Evolutionary conservation across 176 grass and related monocot species (phyloP).

Genomic region (Microstegium vimineum): DNA sequence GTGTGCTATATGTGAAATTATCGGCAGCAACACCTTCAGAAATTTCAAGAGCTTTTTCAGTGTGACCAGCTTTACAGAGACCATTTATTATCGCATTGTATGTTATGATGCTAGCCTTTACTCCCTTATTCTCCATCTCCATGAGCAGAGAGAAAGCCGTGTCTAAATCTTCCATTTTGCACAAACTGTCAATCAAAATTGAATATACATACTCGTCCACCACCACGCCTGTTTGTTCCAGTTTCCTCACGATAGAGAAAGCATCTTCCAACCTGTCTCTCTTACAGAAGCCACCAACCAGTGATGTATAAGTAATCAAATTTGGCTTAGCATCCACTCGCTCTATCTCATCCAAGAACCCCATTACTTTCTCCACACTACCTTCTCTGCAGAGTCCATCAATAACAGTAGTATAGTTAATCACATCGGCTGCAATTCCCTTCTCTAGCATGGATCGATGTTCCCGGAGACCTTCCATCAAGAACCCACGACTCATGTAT

Average conservation of each 20-base stretch:
- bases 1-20: conserved; percentile 83
- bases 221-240: conserved; percentile 51
- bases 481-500: conserved; percentile 40
- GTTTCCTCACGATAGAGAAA: conserved; percentile 47
- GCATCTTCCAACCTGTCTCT: conserved; percentile 65
- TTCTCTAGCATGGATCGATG: conserved; percentile 54
- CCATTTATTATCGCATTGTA: conserved; percentile 75
- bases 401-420: conserved; percentile 65
- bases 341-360: conserved; percentile 60
- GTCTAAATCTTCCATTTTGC: conserved; percentile 52
- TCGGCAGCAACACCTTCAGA: conserved; percentile 54
- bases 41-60: conserved; percentile 53
- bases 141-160: conserved; percentile 51
- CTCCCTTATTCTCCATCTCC: conserved; percentile 60
- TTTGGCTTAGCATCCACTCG: conserved; percentile 38
- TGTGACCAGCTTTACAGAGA: conserved; percentile 68
- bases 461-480: conserved; percentile 60
- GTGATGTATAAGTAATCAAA: conserved; percentile 70
- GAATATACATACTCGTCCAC: conserved; percentile 68
- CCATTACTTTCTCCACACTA: conserved; percentile 72
- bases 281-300: conserved; percentile 76
- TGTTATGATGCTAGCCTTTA: conserved; percentile 43
- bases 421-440: conserved; percentile 45
- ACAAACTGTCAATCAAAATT: conserved; percentile 63
- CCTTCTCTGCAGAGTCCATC: conserved; percentile 70